Evolutionary conservation across 805 yeast species (phyloP), one percentile per base, ranked within the genome.

Genomic region (Saturnispora serradocipensis): DNA sequence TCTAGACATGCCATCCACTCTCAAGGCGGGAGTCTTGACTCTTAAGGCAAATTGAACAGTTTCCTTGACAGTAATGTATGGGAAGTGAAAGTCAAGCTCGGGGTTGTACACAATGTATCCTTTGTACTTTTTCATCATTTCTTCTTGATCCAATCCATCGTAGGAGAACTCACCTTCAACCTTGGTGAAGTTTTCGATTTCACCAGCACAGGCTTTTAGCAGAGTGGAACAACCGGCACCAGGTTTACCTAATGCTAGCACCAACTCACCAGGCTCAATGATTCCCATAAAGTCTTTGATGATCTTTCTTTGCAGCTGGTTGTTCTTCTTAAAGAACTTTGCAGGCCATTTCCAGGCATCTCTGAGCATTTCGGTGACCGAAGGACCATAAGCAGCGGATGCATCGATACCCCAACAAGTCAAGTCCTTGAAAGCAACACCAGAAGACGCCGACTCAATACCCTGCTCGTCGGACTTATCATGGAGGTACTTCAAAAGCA

Each of bases 161-260:
- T 83, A 85, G 8, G 72, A 59, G 53, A 85, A 66, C 20, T 73
- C 72, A 55, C 89, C 88, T 40, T 74, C 73, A 38, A 74, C 74
- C 35, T 71, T 69, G 18, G 72, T 67, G 61, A 72, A 75, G 30
- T 69, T 67, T 63, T 58, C 59, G 51, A 69, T 69, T 64, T 75
- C 71, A 61, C 74, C 82, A 10, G 88, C 79, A 56, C 84, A 69
- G 2, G 85, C 75, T 58, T 81, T 81, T 62, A 84, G 69, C 45
- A 84, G 70, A 3, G 88, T 77, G 4, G 90, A 81, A 64, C 90
- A 85, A 45, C 93, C 93, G 24, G 91, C 83, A 59, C 91, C 89
- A 1, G 91, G 89, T 55, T 84, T 76, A 49, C 86, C 88, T 34
- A 82, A 65, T 5, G 84, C 89, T 47, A 84, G 68, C 30, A 81